Conservation (phyloP, 2,329 filamentous ascomycete species). For the Phyllosticta citriasiana region DNA sequence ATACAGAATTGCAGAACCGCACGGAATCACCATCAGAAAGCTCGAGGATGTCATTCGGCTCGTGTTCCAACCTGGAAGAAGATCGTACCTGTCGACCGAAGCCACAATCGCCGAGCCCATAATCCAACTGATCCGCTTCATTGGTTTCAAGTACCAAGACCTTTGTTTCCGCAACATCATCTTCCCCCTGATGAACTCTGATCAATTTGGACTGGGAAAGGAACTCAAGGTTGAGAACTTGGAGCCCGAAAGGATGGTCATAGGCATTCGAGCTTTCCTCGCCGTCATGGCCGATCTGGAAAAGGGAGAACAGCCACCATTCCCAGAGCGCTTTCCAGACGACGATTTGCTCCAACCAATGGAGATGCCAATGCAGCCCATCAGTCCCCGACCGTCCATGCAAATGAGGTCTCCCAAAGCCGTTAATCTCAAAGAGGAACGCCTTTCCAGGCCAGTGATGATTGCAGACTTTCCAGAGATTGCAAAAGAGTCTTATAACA, state of each 20-base stretch:
- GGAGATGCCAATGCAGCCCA: constrained; percentile 20
- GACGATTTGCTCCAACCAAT: constrained; percentile 34
- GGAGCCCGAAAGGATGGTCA: constrained; percentile 94
- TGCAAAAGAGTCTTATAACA: constrained; percentile 73
- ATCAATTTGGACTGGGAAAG: constrained; percentile 67
- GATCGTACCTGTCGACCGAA: constrained; percentile 73
- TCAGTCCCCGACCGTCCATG: constrained; percentile 25
- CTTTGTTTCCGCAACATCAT: constrained; percentile 87
- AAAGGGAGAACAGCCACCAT: constrained; percentile 73
- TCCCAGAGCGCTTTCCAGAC: constrained; percentile 57
- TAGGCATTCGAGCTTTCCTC: constrained; percentile 88
- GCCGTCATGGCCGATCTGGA: constrained; percentile 90
- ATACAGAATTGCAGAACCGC: constrained; percentile 63
- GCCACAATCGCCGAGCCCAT: constrained; percentile 76
- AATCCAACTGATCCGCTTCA: constrained; percentile 87
- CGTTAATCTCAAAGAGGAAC: constrained; percentile 46
- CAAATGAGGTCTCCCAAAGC: constrained; percentile 23
- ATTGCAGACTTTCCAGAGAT: constrained; percentile 58
- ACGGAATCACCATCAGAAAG: constrained; percentile 60
- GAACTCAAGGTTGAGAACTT: constrained; percentile 84
- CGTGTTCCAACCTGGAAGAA: constrained; percentile 70
- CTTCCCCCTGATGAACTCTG: constrained; percentile 90
- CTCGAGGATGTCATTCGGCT: constrained; percentile 83
- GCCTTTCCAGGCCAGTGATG: constrained; percentile 54
- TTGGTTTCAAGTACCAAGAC: constrained; percentile 88